Evolutionary conservation across 2,329 filamentous ascomycete species (phyloP).

Genomic region (Stemphylium lycopersici): DNA sequence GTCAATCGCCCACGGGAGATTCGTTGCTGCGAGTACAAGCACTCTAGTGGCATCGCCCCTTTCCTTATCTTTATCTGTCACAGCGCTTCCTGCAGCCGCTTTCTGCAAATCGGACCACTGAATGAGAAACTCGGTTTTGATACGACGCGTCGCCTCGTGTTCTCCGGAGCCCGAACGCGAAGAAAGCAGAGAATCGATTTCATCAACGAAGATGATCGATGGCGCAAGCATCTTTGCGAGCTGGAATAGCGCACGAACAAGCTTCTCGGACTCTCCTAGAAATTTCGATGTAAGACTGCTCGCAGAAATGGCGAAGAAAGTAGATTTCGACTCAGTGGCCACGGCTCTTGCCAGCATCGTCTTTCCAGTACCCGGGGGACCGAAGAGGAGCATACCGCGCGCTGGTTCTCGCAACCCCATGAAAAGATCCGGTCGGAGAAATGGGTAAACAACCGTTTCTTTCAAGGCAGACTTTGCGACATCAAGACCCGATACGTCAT

Average conservation of each 20-base stretch:
- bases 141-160: slow-evolving; percentile 88
- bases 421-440: slow-evolving; percentile 92
- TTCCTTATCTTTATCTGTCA: slow-evolving; percentile 68
- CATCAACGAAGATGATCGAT: slow-evolving; percentile 97
- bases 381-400: slow-evolving; percentile 93
- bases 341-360: slow-evolving; percentile 96
- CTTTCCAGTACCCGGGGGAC: slow-evolving; percentile 96
- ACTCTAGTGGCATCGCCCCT: slow-evolving; percentile 85
- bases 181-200: slow-evolving; percentile 93
- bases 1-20: slow-evolving; percentile 96
- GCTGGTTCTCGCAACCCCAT: slow-evolving; percentile 94
- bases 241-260: slow-evolving; percentile 88
- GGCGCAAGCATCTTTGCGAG: slow-evolving; percentile 89
- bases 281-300: slow-evolving; percentile 96
- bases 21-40: slow-evolving; percentile 91
- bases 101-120: slow-evolving; percentile 95
- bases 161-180: slow-evolving; percentile 78
- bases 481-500: slow-evolving; percentile 88
- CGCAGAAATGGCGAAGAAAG: slow-evolving; percentile 96
- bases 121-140: slow-evolving; percentile 97
- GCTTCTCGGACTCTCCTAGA: slow-evolving; percentile 93
- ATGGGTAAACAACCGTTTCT: slow-evolving; percentile 96
- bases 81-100: slow-evolving; percentile 84
- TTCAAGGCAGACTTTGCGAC: slow-evolving; percentile 89
- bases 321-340: slow-evolving; percentile 90